Base-by-base conservation (phyloP, 352 stramenopile genomes). In the Globisporangium rhizosaccharum region DNA sequence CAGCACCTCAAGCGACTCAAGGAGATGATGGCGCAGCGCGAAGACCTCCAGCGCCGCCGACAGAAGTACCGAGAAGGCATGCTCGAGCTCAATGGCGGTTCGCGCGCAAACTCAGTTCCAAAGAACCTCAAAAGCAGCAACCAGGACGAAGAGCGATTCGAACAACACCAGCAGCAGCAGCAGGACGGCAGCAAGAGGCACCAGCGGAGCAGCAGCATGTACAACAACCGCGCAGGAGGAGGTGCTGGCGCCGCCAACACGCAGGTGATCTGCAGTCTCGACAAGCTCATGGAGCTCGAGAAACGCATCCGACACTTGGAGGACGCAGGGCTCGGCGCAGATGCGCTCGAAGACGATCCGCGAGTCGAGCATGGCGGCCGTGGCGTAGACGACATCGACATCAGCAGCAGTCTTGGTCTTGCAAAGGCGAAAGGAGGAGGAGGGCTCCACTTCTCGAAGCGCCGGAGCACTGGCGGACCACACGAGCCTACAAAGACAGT, bases 201-300 rank as follows among this genome's bases (percentile, higher is more conserved):
- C 14, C 60, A 61, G 30, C 60, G 55, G 14, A 61, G 60, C 48
- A 77, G 61, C 39, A 77, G 66, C 44, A 59, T 77, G 46, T 78
- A 81, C 28, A 66, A 75, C 53, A 41, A 68, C 59, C 37, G 62
- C 49, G 46, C 65, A 66, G 58, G 61, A 25, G 39, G 45, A 8
- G 12, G 23, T 20, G 44, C 10, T 28, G 62, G 59, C 58, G 52
- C 28, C 20, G 51, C 14, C 18, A 79, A 73, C 36, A 55, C 62
- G 0, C 74, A 82, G 18, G 82, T 96, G 11, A 76, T 95, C 45
- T 81, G 68, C 45, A 92, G 76, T 56, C 70, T 97, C 18, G 83
- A 93, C 62, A 90, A 88, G 46, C 82, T 97, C 7, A 89, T 96
- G 66, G 88, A 97, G 54, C 72, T 97, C 3, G 89, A 97, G 64